These are phyloP conservation scores for Prunus yedoensis DNA, from an alignment of 331 rosid species.

Conservation along the genomic window DNA sequence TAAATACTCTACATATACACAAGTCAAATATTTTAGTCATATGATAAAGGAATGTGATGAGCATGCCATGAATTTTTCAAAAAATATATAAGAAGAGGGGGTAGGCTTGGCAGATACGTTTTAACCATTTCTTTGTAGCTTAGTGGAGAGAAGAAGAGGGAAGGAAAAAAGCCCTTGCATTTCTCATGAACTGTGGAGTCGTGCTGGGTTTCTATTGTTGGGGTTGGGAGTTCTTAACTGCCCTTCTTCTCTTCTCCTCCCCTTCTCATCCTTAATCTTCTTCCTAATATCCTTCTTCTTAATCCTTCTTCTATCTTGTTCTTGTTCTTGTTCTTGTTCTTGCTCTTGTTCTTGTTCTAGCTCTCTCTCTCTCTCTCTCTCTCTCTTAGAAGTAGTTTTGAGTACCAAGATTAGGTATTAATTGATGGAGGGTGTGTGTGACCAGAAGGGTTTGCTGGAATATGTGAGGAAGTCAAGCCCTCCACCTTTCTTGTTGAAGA, in stretches of 20 bases:
- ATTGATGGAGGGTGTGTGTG: slow-evolving; percentile 34
- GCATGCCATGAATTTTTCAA: slow-evolving; percentile 16
- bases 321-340: neutral
- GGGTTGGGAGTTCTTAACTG: slow-evolving; percentile 98
- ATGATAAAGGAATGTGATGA: neutral
- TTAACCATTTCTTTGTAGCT: slow-evolving; percentile 24
- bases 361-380: neutral
- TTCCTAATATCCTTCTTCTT: neutral
- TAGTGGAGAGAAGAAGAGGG: slow-evolving; percentile 9
- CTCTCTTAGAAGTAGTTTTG: neutral
- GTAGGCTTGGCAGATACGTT: slow-evolving; percentile 34
- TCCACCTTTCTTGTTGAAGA: slow-evolving; percentile 87
- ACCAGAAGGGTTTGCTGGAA: slow-evolving; percentile 50
- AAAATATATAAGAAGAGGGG: slow-evolving; percentile 26
- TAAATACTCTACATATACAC: neutral
- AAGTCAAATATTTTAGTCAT: neutral
- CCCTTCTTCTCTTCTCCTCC: slow-evolving; percentile 87
- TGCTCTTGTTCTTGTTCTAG: neutral
- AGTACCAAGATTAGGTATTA: neutral
- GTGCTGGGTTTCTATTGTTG: slow-evolving; percentile 99
- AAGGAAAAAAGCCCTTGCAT: slow-evolving; percentile 36
- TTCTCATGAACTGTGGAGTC: slow-evolving; percentile 99
- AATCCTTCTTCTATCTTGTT: slow-evolving; percentile 2
- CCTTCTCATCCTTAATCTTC: neutral
- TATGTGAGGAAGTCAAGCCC: slow-evolving; percentile 67